Evolutionary conservation across 495 filamentous ascomycete genomes (phyloP), one percentile per base, ranked within the genome.

Genomic region (Aspergillus kassunensis): DNA sequence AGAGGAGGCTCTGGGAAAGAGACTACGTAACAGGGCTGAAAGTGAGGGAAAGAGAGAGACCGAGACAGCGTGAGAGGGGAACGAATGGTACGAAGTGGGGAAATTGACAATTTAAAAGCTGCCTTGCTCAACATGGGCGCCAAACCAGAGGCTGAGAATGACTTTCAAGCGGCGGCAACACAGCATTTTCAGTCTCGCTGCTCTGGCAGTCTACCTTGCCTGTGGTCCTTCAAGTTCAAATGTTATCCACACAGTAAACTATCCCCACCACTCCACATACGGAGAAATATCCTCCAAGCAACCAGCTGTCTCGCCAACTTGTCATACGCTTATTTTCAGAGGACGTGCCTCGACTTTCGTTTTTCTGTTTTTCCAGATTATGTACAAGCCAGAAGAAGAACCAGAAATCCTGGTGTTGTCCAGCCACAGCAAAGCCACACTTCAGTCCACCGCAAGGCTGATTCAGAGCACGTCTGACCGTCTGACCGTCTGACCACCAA

Each of bases 371-470:
- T 6, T 4, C 10, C 11, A 21, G 12, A 25, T 10, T 31, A 19
- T 10, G 8, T 21, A 16, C 10, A 2, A 16, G 4, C 6, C 16
- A 40, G 18, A 44, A 0, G 1, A 43, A 15, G 4, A 43, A 18
- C 25, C 41, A 10, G 13, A n/a, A 7, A 37, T 37, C 42, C 27
- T 31, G 16, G 24, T n/a, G 19, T 20, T 27, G 24, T 44, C 27
- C 10, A 45, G 42, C 42, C 42, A 45, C 42, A 45, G 25, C 42
- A 45, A 44, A 29, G 41, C 41, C 41, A 44, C 41, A 43, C 27
- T 13, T n/a, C 3, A 19, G 24, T 9, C 24, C 4, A 27, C 24
- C 4, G 3, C 39, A 41, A 41, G 39, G 39, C 39, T 24, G 39
- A 41, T 24, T 41, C 39, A 27, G 9, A 27, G 24, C 24, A 27